A percentile compares a stretch with the other conserved stretches of the same genome.
These are phyloP conservation scores for Astrothelium macrocarpum DNA, from an alignment of 495 filamentous ascomycete genomes.

Conservation along the genomic window DNA sequence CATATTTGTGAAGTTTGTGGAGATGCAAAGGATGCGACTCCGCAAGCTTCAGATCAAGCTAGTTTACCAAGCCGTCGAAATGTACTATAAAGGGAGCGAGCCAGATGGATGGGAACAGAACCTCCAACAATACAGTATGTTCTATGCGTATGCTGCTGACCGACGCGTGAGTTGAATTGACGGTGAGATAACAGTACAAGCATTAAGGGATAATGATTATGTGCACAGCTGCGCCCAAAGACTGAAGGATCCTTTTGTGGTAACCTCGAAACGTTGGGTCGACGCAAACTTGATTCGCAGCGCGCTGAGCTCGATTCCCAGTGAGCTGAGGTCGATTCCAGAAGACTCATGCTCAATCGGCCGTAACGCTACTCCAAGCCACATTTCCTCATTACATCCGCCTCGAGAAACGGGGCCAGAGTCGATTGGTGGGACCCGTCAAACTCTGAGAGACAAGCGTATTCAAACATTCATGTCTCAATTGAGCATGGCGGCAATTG, in stretches of 20 bases:
- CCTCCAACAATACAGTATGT: not conserved
- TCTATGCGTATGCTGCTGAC: not conserved
- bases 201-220: not conserved
- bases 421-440: not conserved
- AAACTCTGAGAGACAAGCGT: not conserved
- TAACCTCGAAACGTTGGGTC: not conserved
- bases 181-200: not conserved
- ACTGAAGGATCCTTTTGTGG: not conserved
- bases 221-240: not conserved
- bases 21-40: not conserved
- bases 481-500: not conserved
- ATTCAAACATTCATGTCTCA: not conserved
- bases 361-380: not conserved
- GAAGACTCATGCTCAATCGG: no score
- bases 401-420: not conserved
- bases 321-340: not conserved
- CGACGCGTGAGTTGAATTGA: not conserved
- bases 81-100: not conserved
- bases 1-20: not conserved
- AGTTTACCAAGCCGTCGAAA: not conserved
- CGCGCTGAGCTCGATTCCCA: no score
- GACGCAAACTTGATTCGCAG: not conserved
- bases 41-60: not conserved
- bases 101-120: not conserved
- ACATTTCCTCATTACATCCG: not conserved